A percentile compares a stretch with the other conserved stretches of the same genome.
Conservation (phyloP, 192 early-diverging fungal genomes). For the Umbelopsis isabellina region DNA sequence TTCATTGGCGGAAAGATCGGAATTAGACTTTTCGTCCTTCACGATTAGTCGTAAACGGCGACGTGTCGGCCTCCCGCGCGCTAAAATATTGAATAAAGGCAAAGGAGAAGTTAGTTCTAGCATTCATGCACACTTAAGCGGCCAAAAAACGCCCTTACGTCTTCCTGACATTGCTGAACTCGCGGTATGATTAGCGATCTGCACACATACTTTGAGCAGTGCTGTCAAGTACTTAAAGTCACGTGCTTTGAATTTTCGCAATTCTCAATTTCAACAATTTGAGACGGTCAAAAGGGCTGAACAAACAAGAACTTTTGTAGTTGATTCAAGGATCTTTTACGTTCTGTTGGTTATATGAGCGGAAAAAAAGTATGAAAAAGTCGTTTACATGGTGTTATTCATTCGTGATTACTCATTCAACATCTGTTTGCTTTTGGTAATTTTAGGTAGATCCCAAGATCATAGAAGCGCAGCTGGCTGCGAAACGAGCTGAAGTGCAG, state of each 20-base stretch:
- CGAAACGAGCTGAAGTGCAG: slow-evolving; percentile 65
- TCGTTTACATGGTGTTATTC: neutral
- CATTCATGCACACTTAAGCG: too few species aligned
- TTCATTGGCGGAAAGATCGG: slow-evolving; percentile 14
- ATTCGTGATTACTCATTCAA: neutral
- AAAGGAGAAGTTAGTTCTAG: too few species aligned
- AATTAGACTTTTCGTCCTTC: slow-evolving; percentile 15
- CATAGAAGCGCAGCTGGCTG: slow-evolving; percentile 25
- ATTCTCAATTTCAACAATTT: too few species aligned
- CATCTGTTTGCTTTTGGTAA: neutral
- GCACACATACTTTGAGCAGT: too few species aligned
- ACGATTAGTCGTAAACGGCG: slow-evolving; percentile 14
- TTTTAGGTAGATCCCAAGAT: neutral
- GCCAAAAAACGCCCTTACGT: too few species aligned
- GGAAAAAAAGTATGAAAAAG: neutral
- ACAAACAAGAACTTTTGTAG: too few species aligned
- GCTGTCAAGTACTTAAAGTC: too few species aligned
- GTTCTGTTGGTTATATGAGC: neutral
- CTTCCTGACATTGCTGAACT: too few species aligned
- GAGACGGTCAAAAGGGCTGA: too few species aligned
- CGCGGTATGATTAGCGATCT: too few species aligned
- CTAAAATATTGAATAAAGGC: neutral
- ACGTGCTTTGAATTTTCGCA: too few species aligned
- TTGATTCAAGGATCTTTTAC: too few species aligned
- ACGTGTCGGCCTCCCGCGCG: slow-evolving; percentile 13